phyloP scores from a whole-genome alignment of 352 stramenopile genomes.

The Globisporangium abappressorium region DNA sequence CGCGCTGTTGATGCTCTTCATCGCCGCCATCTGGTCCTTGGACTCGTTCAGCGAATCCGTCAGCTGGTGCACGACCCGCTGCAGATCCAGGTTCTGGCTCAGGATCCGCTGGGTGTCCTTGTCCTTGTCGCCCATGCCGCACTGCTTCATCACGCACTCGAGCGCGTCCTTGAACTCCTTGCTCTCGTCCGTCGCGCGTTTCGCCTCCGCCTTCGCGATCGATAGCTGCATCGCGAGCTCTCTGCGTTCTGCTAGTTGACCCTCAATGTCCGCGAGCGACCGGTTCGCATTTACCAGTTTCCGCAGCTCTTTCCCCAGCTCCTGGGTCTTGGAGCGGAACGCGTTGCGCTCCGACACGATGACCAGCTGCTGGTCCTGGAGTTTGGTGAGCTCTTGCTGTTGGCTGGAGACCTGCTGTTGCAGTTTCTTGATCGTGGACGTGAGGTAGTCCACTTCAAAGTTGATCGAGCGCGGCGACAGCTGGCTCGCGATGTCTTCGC shows the following conservation, averaged over 20 bases:
- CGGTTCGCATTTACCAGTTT: constrained; percentile 47
- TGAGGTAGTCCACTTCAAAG: constrained; percentile 22
- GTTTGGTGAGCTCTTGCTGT: constrained; percentile 22
- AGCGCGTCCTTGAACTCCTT: constrained; percentile 58
- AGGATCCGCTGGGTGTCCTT: constrained; percentile 58
- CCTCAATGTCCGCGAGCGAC: constrained; percentile 49
- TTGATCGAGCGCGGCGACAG: constrained; percentile 28
- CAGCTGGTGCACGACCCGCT: constrained; percentile 70
- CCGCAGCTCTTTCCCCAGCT: constrained; percentile 60
- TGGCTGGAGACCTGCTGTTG: constrained; percentile 36
- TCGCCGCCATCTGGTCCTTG: constrained; percentile 63
- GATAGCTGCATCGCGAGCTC: constrained; percentile 53
- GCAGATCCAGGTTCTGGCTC: constrained; percentile 63
- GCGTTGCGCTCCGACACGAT: constrained; percentile 58
- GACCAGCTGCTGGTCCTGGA: constrained; percentile 37
- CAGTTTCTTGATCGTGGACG: constrained; percentile 33
- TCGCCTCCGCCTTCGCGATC: constrained; percentile 48
- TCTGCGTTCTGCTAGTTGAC: constrained; percentile 56
- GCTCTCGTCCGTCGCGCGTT: constrained; percentile 51
- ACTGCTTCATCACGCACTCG: constrained; percentile 40
- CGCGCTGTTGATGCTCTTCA: constrained; percentile 74
- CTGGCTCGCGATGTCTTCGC: constrained; percentile 27
- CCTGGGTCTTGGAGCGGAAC: constrained; percentile 43
- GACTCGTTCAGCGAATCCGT: constrained; percentile 68
- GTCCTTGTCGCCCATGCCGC: constrained; percentile 60